phyloP scores from a whole-genome alignment of 768 basidiomycete genomes.

The Fomitopsis serialis region DNA sequence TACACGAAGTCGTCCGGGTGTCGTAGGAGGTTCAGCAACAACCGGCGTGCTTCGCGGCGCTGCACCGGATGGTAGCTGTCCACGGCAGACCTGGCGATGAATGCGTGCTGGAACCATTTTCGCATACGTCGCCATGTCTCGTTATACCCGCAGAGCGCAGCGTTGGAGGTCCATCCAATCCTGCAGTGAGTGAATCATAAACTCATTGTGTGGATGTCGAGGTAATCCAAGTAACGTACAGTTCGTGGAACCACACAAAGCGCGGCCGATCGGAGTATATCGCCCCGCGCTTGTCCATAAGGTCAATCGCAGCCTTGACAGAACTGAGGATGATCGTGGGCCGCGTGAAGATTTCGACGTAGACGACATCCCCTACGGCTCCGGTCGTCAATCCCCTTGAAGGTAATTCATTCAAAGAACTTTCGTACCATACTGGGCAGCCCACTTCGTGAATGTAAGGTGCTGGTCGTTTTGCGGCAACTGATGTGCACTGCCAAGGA shows the following conservation, averaged over 20 bases:
- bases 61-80: conserved; percentile 10
- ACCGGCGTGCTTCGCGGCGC: conserved; percentile 8
- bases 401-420: no score
- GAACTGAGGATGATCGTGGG: no score
- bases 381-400: no score
- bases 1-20: conserved; percentile 10
- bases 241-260: conserved; percentile 9
- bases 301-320: no score
- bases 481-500: no score
- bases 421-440: no score
- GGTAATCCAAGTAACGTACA: conserved; percentile 6
- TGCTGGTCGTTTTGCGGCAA: no score
- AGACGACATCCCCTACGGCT: no score
- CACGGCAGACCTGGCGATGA: conserved; percentile 1
- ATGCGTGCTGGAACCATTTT: conserved; percentile 12
- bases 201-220: not conserved
- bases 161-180: conserved; percentile 12
- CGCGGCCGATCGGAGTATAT: no score
- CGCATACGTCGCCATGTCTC: conserved; percentile 14
- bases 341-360: no score
- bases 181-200: conserved; percentile 1
- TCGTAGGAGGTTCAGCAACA: conserved; percentile 6
- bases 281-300: no score
- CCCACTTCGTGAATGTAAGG: no score
- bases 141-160: conserved; percentile 6